Conservation (phyloP, 2,329 filamentous ascomycete genomes). For the Thielaviopsis ethacetica region DNA sequence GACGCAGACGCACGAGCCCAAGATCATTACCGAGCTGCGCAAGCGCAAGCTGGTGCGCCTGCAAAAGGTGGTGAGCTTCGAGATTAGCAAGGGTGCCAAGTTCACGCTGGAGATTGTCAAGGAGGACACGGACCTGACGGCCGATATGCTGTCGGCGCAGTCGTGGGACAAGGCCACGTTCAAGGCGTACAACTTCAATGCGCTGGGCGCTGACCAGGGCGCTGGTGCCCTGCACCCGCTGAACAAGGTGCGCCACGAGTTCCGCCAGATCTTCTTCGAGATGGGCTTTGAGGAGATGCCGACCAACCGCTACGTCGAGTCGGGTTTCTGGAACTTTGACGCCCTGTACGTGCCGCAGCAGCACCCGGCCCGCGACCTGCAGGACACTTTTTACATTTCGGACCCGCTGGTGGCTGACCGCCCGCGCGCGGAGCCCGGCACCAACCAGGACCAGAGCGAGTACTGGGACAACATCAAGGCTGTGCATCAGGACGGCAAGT, state of each 20-base stretch:
- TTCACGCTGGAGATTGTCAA: constrained; percentile 78
- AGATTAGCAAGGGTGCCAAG: constrained; percentile 68
- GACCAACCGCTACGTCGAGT: constrained; percentile 83
- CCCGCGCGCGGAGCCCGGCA: constrained; percentile 38
- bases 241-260: constrained; percentile 91
- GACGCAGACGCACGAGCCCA: constrained; percentile 55
- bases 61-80: constrained; percentile 75
- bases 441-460: constrained; percentile 41
- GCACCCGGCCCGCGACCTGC: constrained; percentile 89
- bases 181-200: constrained; percentile 66
- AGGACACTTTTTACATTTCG: constrained; percentile 97
- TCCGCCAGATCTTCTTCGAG: constrained; percentile 97
- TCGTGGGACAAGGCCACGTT: constrained; percentile 86
- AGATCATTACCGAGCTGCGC: constrained; percentile 64
- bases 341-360: constrained; percentile 93
- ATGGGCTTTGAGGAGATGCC: constrained; percentile 99
- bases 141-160: constrained; percentile 75
- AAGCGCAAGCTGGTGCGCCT: constrained; percentile 81
- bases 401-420: constrained; percentile 65
- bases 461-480: constrained; percentile 81
- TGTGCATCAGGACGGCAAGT: constrained; percentile 83
- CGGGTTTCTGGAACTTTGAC: constrained; percentile 98
- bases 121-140: constrained; percentile 89
- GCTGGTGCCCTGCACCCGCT: constrained; percentile 51
- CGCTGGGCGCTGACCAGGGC: constrained; percentile 43